phyloP scores from a whole-genome alignment of 192 early-diverging fungal genomes.

The Entophlyctis helioformis region DNA sequence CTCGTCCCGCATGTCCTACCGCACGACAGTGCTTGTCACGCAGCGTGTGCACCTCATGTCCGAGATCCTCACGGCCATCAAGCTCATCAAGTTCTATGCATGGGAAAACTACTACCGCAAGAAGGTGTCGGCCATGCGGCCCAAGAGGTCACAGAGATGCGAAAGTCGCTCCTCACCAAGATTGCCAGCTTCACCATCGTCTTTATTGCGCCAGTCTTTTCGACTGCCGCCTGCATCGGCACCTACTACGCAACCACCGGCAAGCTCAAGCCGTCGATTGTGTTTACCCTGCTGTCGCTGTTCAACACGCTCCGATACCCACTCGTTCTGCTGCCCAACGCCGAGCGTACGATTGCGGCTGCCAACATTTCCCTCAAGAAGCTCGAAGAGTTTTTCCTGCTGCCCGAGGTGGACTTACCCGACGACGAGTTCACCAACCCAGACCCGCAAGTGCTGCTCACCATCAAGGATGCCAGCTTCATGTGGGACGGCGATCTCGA shows the following conservation, averaged over 20 bases:
- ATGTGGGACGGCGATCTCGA: constrained; percentile 37
- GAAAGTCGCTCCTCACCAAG: constrained; percentile 37
- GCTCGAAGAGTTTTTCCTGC: constrained; percentile 44
- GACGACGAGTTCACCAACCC: too few relatives aligned
- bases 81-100: constrained; percentile 70
- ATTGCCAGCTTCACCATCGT: constrained; percentile 45
- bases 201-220: constrained; percentile 50
- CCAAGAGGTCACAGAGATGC: constrained; percentile 39
- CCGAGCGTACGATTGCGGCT: constrained; percentile 34
- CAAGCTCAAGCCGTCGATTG: constrained; percentile 16
- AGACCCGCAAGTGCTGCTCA: too few relatives aligned
- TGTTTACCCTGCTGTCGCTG: constrained; percentile 52
- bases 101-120: constrained; percentile 55
- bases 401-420: constrained; percentile 42
- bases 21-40: constrained; percentile 45
- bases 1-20: constrained; percentile 31
- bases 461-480: constrained; percentile 26
- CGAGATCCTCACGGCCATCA: constrained; percentile 61
- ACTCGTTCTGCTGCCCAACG: constrained; percentile 49
- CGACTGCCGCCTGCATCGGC: constrained; percentile 23
- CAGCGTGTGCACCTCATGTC: constrained; percentile 62
- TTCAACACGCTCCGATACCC: constrained; percentile 66
- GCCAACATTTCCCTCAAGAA: constrained; percentile 29
- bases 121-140: constrained; percentile 32
- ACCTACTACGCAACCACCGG: constrained; percentile 9